Conservation (phyloP, 2,329 filamentous ascomycete species). For the Rhynchosporium secalis region DNA sequence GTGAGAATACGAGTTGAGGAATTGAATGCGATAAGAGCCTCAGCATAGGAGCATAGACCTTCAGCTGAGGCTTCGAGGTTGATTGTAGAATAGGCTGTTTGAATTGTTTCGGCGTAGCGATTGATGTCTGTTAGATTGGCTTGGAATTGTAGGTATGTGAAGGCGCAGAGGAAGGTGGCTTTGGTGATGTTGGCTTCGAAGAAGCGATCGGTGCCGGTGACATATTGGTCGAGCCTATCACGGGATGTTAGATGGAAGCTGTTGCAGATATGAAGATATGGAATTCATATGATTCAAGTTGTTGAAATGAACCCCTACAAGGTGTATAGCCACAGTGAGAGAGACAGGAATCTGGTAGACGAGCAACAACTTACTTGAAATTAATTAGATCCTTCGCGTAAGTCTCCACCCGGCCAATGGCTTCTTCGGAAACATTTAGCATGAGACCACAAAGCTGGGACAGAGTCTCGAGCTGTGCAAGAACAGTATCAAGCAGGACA, state of each 20-base stretch:
- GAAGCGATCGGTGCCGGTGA: constrained; percentile 44
- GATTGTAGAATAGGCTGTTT: constrained; percentile 16
- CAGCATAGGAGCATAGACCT: constrained; percentile 54
- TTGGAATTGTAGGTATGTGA: constrained; percentile 59
- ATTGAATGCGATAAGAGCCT: constrained; percentile 55
- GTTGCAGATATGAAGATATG: not conserved
- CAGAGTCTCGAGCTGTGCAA: constrained; percentile 60
- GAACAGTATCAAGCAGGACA: constrained; percentile 66
- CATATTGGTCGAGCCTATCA: constrained; percentile 54
- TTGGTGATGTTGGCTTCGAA: constrained; percentile 55
- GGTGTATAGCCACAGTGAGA: too few relatives aligned
- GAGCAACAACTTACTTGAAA: constrained; percentile 6
- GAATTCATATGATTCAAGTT: not conserved
- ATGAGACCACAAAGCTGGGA: constrained; percentile 51
- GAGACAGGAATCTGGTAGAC: not conserved
- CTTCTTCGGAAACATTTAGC: not conserved
- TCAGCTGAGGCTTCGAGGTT: constrained; percentile 37
- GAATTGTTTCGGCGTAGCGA: constrained; percentile 50
- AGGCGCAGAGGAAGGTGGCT: constrained; percentile 56
- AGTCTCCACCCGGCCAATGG: constrained; percentile 1
- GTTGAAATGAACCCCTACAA: too few relatives aligned
- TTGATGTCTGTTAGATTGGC: constrained; percentile 49
- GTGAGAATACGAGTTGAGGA: constrained; percentile 41
- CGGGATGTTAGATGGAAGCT: constrained; percentile 44
- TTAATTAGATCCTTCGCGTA: constrained; percentile 18